Conservation (phyloP, 805 yeast species). For the Kodamaea leandrae region DNA sequence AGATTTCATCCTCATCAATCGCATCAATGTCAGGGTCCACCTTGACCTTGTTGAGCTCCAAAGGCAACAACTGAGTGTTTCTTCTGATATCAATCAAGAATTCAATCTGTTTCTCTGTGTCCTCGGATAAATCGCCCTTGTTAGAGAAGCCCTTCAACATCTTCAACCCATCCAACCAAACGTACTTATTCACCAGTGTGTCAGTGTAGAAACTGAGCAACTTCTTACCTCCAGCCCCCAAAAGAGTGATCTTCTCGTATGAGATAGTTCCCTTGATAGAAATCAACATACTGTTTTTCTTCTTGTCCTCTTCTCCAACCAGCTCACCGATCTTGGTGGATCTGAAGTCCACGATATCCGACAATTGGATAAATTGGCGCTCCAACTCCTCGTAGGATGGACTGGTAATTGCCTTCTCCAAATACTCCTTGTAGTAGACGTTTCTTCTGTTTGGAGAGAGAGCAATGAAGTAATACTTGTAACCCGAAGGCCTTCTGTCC, state of each 20-base stretch:
- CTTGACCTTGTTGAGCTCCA: slow-evolving; percentile 25
- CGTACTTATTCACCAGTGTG: slow-evolving; percentile 61
- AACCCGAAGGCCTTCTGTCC: slow-evolving; percentile 17
- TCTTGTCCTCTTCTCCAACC: slow-evolving; percentile 41
- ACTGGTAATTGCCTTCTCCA: slow-evolving; percentile 40
- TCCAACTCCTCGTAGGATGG: slow-evolving; percentile 63
- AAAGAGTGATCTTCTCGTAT: slow-evolving; percentile 54
- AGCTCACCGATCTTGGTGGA: slow-evolving; percentile 47
- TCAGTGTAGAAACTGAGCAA: slow-evolving; percentile 66
- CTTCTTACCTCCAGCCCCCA: slow-evolving; percentile 40
- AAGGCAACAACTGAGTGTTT: slow-evolving; percentile 38
- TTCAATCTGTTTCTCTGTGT: slow-evolving; percentile 36
- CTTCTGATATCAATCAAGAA: slow-evolving; percentile 36
- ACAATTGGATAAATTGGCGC: slow-evolving; percentile 49
- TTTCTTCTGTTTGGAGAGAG: slow-evolving; percentile 66
- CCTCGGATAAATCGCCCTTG: slow-evolving; percentile 33
- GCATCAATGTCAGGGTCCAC: slow-evolving; percentile 20
- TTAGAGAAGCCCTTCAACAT: slow-evolving; percentile 38
- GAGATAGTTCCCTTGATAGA: slow-evolving; percentile 55
- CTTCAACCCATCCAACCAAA: slow-evolving; percentile 79
- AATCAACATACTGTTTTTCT: slow-evolving; percentile 45
- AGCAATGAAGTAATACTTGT: slow-evolving; percentile 52
- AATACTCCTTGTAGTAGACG: slow-evolving; percentile 59
- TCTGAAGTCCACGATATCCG: slow-evolving; percentile 50
- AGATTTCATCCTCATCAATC: slow-evolving; percentile 29